phyloP scores from a whole-genome alignment of 2,329 filamentous ascomycete species.

The Monilinia laxa region DNA sequence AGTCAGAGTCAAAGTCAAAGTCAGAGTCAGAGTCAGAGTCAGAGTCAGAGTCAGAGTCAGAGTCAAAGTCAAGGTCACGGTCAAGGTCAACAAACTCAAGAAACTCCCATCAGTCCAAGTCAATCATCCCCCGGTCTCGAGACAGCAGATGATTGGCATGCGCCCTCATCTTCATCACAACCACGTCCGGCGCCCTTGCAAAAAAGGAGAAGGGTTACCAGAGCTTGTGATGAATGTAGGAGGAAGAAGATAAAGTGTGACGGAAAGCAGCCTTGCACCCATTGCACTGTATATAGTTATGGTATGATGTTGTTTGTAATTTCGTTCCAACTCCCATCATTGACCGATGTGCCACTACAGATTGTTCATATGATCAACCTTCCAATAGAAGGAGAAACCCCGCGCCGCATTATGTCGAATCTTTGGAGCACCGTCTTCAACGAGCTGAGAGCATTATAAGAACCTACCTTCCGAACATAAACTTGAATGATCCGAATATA shows the following conservation, averaged over 20 bases:
- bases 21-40: background rate
- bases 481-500: constrained; percentile 78
- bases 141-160: constrained; percentile 13
- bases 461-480: constrained; percentile 62
- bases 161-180: constrained; percentile 12
- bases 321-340: constrained; percentile 7
- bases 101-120: constrained; percentile 18
- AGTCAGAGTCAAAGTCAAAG: background rate
- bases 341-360: constrained; percentile 43
- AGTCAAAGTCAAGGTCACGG: background rate
- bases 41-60: too few relatives aligned
- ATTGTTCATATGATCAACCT: constrained; percentile 75
- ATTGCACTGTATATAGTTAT: constrained; percentile 98
- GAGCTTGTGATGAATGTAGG: constrained; percentile 79
- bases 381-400: constrained; percentile 73
- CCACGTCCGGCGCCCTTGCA: constrained; percentile 19
- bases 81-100: constrained; percentile 16
- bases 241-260: constrained; percentile 88
- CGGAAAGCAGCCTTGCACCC: constrained; percentile 82
- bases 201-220: constrained; percentile 74
- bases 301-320: constrained; percentile 55
- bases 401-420: constrained; percentile 71
- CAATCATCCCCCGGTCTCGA: constrained; percentile 23
- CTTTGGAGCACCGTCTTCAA: constrained; percentile 65
- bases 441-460: constrained; percentile 67